Conservation (phyloP, 2,329 filamentous ascomycete genomes). For the Helminthosporium solani region DNA sequence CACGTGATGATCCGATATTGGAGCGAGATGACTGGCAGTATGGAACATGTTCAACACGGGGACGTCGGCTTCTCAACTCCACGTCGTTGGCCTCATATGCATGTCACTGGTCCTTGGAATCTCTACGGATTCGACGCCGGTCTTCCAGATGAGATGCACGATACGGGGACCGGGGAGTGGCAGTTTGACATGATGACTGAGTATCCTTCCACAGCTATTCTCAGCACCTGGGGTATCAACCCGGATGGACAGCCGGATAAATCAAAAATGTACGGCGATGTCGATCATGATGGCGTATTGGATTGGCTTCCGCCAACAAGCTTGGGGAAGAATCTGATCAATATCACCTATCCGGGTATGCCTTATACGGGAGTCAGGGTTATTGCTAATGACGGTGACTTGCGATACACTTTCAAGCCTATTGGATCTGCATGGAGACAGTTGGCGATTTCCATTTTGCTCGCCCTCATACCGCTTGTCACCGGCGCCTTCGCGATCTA, state of each 20-base stretch:
- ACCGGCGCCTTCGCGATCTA: conserved; percentile 54
- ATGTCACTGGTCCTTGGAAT: conserved; percentile 63
- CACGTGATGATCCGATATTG: conserved; percentile 66
- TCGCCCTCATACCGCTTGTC: conserved; percentile 55
- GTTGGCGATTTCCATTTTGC: conserved; percentile 55
- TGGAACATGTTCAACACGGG: conserved; percentile 60
- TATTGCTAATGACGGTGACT: conserved; percentile 55
- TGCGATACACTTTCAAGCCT: conserved; percentile 55
- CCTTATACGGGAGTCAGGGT: conserved; percentile 59
- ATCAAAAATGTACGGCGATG: conserved; percentile 60
- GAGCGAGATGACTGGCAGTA: conserved; percentile 60
- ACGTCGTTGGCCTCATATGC: conserved; percentile 62
- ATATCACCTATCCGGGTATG: conserved; percentile 59
- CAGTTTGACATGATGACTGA: conserved; percentile 62
- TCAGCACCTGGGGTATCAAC: conserved; percentile 69
- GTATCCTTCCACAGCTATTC: conserved; percentile 62
- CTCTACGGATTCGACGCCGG: conserved; percentile 65
- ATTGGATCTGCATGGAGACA: conserved; percentile 57
- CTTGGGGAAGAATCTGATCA: conserved; percentile 57
- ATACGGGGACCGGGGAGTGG: conserved; percentile 56
- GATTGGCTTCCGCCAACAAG: conserved; percentile 64
- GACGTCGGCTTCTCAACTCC: conserved; percentile 49
- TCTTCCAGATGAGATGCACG: conserved; percentile 54
- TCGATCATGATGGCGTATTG: conserved; percentile 60
- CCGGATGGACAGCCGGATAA: conserved; percentile 63